These are phyloP conservation scores for Coniochaeta pulveracea DNA, from an alignment of 2,329 filamentous ascomycete genomes.

Conservation along the genomic window DNA sequence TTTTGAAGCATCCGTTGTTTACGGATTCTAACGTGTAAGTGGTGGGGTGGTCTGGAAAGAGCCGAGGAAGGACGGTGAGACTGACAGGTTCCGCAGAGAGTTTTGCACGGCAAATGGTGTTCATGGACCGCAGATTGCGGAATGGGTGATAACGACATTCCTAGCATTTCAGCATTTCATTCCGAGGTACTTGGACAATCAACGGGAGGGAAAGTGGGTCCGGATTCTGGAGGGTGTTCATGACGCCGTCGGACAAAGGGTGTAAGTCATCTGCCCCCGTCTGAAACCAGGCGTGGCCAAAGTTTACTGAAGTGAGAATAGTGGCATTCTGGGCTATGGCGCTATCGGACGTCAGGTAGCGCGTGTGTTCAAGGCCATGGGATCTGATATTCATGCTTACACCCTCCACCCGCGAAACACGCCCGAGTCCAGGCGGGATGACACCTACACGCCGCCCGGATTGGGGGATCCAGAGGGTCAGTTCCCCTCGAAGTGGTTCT, in stretches of 20 bases:
- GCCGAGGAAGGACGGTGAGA: no score
- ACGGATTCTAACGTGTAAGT: slow-evolving; percentile 35
- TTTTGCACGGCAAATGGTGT: slow-evolving; percentile 47
- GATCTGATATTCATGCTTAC: slow-evolving; percentile 64
- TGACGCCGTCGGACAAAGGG: slow-evolving; percentile 34
- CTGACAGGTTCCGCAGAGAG: no score
- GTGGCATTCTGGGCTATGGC: slow-evolving; percentile 43
- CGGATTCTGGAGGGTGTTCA: slow-evolving; percentile 19
- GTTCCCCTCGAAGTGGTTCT: slow-evolving; percentile 40
- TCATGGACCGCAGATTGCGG: slow-evolving; percentile 45
- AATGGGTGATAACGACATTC: slow-evolving; percentile 44
- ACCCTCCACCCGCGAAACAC: slow-evolving; percentile 60
- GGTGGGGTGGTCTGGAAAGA: no score
- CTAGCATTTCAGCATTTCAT: slow-evolving; percentile 35
- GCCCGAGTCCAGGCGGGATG: slow-evolving; percentile 50
- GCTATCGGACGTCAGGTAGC: slow-evolving; percentile 42
- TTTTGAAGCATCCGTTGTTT: slow-evolving; percentile 34
- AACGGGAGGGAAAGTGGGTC: slow-evolving; percentile 31
- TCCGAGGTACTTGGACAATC: slow-evolving; percentile 30
- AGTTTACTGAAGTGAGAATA: slow-evolving; percentile 10
- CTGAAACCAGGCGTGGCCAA: no score
- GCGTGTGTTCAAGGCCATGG: slow-evolving; percentile 50
- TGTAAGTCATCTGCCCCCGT: slow-evolving; percentile 25
- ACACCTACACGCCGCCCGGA: slow-evolving; percentile 55
- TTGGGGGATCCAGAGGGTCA: slow-evolving; percentile 43